Conservation (phyloP, 106 monocot genomes). For the Phalaenopsis equestris region DNA sequence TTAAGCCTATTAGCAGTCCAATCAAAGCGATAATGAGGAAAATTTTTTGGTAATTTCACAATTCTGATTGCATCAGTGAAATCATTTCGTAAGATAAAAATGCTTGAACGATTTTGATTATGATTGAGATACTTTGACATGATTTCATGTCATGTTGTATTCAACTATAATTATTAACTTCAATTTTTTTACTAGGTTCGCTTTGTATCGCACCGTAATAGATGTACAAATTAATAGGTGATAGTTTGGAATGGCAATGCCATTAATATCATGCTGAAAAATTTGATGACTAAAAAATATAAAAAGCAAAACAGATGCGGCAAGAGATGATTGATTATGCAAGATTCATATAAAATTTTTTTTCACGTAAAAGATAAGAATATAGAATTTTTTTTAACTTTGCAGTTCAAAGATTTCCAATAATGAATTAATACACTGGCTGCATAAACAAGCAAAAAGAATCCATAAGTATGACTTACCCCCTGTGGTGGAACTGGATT, state of each 20-base stretch:
- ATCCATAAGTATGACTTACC: conserved; percentile 34
- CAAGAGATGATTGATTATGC: background rate
- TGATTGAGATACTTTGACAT: no score
- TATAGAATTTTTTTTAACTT: background rate
- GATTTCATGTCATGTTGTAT: no score
- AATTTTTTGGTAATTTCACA: no score
- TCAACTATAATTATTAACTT: no score
- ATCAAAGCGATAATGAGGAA: no score
- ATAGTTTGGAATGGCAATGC: background rate
- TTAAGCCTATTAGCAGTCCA: no score
- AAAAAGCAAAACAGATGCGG: background rate
- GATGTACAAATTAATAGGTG: no score
- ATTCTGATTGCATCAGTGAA: no score
- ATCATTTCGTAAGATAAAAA: no score
- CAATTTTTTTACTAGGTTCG: no score
- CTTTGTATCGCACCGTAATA: no score
- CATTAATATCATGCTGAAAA: background rate
- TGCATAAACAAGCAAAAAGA: background rate
- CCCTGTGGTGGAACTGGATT: conserved; percentile 81
- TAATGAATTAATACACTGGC: background rate
- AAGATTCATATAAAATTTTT: background rate
- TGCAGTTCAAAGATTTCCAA: background rate
- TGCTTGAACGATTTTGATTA: no score
- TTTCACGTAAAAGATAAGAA: background rate
- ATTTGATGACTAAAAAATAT: background rate